These are phyloP conservation scores for Helicocarpus griseus DNA, from an alignment of 2,329 filamentous ascomycete species.

Conservation along the genomic window DNA sequence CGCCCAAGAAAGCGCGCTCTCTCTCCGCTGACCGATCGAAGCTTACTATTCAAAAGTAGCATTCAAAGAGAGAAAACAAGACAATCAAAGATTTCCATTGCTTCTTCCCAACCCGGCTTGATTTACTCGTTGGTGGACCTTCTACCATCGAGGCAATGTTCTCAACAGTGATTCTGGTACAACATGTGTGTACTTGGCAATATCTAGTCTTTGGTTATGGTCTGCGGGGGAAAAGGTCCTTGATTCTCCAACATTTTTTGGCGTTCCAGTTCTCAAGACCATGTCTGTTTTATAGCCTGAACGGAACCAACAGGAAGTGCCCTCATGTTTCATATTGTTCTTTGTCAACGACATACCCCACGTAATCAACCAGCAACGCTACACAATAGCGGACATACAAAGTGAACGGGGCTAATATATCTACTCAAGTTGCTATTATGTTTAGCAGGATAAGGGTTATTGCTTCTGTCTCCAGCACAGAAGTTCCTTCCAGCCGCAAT, in stretches of 20 bases:
- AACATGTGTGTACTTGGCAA: no score
- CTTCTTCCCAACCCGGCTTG: background rate
- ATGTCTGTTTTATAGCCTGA: background rate
- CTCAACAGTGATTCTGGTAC: conserved; percentile 5
- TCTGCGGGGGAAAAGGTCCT: no score
- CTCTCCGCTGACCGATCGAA: background rate
- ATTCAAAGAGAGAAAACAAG: conserved; percentile 1
- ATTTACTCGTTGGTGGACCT: background rate
- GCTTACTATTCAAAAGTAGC: conserved; percentile 1
- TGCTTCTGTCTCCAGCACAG: no score
- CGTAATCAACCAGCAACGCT: background rate
- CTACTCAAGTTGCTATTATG: background rate
- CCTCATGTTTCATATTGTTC: no score
- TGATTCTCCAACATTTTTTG: no score
- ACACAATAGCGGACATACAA: background rate
- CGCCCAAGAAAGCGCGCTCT: no score
- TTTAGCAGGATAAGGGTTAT: no score
- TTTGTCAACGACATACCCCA: background rate
- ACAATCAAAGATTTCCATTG: conserved; percentile 4
- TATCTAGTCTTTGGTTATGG: no score
- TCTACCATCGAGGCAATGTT: no score
- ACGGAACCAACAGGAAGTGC: background rate
- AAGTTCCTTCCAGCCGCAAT: no score
- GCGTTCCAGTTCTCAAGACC: no score
- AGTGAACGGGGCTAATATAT: background rate